Percentiles rank a stretch among this genome's conserved stretches.
Evolutionary conservation across 345 rosid genomes (phyloP).

Genomic region (Anacardium occidentale): DNA sequence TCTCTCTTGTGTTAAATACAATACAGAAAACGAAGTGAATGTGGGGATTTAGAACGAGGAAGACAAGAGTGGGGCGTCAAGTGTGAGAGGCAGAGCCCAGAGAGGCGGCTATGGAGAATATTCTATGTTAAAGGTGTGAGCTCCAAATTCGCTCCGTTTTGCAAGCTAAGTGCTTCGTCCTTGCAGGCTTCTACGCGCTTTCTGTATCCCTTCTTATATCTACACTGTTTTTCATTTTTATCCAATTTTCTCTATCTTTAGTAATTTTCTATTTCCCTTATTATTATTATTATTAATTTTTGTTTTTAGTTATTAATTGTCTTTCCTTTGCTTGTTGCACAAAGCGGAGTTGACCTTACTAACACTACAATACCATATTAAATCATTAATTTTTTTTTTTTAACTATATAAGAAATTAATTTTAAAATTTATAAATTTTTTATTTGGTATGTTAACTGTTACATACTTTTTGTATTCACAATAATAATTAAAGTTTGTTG

Average conservation of each 20-base stretch:
- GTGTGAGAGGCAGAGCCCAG: neutral
- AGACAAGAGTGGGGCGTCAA: slow-evolving; percentile 10
- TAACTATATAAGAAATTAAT: too few species aligned
- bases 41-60: slow-evolving; percentile 22
- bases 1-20: neutral
- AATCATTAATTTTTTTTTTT: too few species aligned
- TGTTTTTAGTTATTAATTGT: too few species aligned
- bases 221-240: neutral
- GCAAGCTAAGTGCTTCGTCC: slow-evolving; percentile 25
- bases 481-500: too few species aligned
- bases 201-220: slow-evolving; percentile 4
- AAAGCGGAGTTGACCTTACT: too few species aligned
- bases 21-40: neutral
- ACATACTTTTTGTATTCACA: too few species aligned
- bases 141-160: slow-evolving; percentile 43
- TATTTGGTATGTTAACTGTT: too few species aligned
- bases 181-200: slow-evolving; percentile 23
- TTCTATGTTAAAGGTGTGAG: slow-evolving; percentile 32
- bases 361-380: neutral
- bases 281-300: too few species aligned
- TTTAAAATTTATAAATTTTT: too few species aligned
- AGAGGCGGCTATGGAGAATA: neutral
- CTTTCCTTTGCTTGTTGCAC: neutral
- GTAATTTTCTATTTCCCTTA: neutral
- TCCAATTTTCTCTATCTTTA: neutral